Evolutionary conservation across 306 rosid genomes (phyloP).

Genomic region (Quercus ilex): DNA sequence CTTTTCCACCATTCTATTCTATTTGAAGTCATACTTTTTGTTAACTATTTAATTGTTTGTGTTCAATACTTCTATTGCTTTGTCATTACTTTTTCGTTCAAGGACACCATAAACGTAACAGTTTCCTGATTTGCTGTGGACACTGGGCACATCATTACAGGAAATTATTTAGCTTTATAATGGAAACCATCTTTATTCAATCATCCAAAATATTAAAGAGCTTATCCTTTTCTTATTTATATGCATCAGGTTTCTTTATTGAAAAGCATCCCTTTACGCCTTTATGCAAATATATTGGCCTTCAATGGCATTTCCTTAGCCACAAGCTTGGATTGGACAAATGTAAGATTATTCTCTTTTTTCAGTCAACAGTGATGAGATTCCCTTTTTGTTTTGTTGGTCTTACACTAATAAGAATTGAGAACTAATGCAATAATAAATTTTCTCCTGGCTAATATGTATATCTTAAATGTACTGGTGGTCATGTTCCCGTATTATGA

Average conservation of each 20-base stretch:
- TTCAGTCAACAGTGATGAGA: not conserved
- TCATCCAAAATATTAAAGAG: not conserved
- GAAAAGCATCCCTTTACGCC: slow-evolving; percentile 46
- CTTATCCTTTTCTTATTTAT: not conserved
- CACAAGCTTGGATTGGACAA: slow-evolving; percentile 53
- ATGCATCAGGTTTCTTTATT: slow-evolving; percentile 44
- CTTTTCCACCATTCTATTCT: too few relatives aligned
- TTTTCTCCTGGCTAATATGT: not conserved
- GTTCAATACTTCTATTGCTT: not conserved
- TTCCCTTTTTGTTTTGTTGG: not conserved
- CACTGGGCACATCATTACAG: not conserved
- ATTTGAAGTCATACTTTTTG: not conserved
- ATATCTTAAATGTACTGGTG: not conserved
- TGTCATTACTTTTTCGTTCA: not conserved
- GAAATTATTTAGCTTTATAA: not conserved
- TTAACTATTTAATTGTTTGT: not conserved
- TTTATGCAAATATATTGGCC: slow-evolving; percentile 39
- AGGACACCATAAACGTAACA: not conserved
- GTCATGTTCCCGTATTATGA: not conserved
- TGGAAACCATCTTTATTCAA: not conserved
- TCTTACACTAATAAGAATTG: not conserved
- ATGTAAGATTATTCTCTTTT: slow-evolving; percentile 27
- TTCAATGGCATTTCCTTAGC: slow-evolving; percentile 39
- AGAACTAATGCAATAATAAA: not conserved
- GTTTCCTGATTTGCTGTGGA: not conserved